Evolutionary conservation across 2,329 filamentous ascomycete species (phyloP), one percentile per base, ranked within the genome.

Genomic region (Graphilbum fragrans): DNA sequence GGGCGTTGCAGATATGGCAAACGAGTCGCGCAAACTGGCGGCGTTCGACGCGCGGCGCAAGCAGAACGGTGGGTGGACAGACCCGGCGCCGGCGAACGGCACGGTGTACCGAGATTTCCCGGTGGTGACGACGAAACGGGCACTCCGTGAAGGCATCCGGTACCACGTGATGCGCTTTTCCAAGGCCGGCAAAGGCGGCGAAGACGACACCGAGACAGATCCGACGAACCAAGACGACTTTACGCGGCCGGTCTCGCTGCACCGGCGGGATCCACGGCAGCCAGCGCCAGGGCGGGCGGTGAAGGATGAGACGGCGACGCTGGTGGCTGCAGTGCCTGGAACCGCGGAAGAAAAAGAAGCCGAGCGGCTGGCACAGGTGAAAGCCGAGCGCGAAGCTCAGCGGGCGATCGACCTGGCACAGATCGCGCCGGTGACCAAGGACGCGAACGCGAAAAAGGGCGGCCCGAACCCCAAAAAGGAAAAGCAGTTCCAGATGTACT

Each of bases 351-450:
- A 70, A 21, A 71, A 74, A 47, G 77, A 80, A 48, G 63, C 70
- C 23, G 77, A 82, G 50, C 70, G 72, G 41, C 58, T 80, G 41
- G 83, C 86, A 29, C 83, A 87, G 51, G 48, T 68, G 19, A 78
- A 84, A 57, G 82, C 82, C 1, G 86, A 93, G 49, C 80, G 85
- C 41, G 86, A 94, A 48, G 85, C 84, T 21, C 83, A 94, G 56
- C 80, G 85, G 18, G 87, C 90, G 17, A 74, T 86, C 31, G 92
- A 94, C 51, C 72, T 90, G 54, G 88, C 92, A 27, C 86, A 94
- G 61, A 96, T 98, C 54, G 92, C 92, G 0, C 92, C 92, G 0
- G 82, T 85, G 1, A 69, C 74, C 21, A 82, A 79, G 45, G 74
- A 75, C 10, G 53, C 62, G 10, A 63, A 64, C 37, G 60, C 65